Percentiles rank a stretch among this genome's conserved stretches.
Evolutionary conservation across 768 basidiomycete species (phyloP).

Genomic region (Leucocoprinus leucothites): DNA sequence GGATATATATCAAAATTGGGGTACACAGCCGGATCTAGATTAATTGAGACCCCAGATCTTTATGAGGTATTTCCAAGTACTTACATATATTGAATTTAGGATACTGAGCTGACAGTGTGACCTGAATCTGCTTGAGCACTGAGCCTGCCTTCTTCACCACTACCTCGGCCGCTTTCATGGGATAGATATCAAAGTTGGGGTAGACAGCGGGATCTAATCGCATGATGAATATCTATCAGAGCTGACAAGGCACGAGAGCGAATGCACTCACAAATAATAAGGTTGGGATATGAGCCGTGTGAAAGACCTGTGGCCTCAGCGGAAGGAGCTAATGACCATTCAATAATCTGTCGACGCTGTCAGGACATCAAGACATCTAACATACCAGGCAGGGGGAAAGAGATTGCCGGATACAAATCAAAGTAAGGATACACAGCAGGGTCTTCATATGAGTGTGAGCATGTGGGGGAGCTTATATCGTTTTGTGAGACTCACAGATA

Average conservation of each 20-base stretch:
- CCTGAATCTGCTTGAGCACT: background rate
- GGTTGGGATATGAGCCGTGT: background rate
- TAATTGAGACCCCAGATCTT: background rate
- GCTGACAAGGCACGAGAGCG: background rate
- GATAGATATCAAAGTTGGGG: conserved; percentile 13
- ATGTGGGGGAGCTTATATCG: background rate
- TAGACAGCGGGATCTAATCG: conserved; percentile 5
- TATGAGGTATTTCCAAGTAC: background rate
- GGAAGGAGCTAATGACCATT: background rate
- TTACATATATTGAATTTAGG: conserved; percentile 15
- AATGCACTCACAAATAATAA: conserved; percentile 12
- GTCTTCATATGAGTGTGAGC: background rate
- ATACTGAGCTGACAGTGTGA: conserved; percentile 1
- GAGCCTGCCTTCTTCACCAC: background rate
- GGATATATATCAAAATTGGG: conserved; percentile 23
- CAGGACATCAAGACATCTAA: too few relatives aligned
- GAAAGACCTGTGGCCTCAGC: background rate
- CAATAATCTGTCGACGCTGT: background rate
- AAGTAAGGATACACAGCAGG: background rate
- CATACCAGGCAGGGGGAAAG: too few relatives aligned
- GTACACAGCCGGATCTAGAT: conserved; percentile 35
- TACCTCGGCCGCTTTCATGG: background rate
- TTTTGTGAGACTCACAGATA: background rate
- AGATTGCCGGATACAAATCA: too few relatives aligned
- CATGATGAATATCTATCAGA: background rate